Base-by-base conservation (phyloP, 352 stramenopile species). In the Phytophthora constricta region DNA sequence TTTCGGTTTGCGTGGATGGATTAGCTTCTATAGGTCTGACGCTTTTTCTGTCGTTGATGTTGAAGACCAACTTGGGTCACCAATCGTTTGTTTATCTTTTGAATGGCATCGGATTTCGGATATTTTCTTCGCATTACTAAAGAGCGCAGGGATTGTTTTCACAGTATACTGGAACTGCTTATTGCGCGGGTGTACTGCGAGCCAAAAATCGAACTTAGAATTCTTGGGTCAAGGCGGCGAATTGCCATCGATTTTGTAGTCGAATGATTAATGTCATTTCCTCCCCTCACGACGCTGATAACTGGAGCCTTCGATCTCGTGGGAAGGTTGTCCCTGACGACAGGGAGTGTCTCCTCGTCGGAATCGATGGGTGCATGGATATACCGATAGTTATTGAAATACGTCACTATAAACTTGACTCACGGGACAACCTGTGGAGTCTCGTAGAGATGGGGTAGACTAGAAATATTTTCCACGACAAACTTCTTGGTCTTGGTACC, bases 1-100 rank as follows among this genome's bases (percentile, higher is more conserved):
- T 69, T 69, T 28, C 46, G 23, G 4, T 70, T 74, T 51, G 47
- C 16, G 0, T 69, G 60, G 65, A 20, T 72, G 1, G 9, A 45
- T 5, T 26, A 54, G 22, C 11, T 14, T 37, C 31, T 37, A 37
- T 37, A 37, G 31, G 13, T 37, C 13, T 11, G 13, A 37, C 31
- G 7, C 31, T 37, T 37, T 37, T 37, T n/a, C n/a, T n/a, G n/a
- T n/a, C n/a, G n/a, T n/a, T n/a, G n/a, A n/a, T n/a, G n/a, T n/a
- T n/a, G n/a, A n/a, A n/a, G n/a, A n/a, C n/a, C n/a, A n/a, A n/a
- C n/a, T n/a, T n/a, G n/a, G n/a, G n/a, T n/a, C n/a, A n/a, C n/a
- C n/a, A n/a, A n/a, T n/a, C n/a, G n/a, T n/a, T n/a, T n/a, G n/a
- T n/a, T n/a, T n/a, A n/a, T n/a, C n/a, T n/a, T n/a, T n/a, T n/a